Evolutionary conservation across 257 asterid genomes (phyloP).

Genomic region (Voacanga thouarsii): DNA sequence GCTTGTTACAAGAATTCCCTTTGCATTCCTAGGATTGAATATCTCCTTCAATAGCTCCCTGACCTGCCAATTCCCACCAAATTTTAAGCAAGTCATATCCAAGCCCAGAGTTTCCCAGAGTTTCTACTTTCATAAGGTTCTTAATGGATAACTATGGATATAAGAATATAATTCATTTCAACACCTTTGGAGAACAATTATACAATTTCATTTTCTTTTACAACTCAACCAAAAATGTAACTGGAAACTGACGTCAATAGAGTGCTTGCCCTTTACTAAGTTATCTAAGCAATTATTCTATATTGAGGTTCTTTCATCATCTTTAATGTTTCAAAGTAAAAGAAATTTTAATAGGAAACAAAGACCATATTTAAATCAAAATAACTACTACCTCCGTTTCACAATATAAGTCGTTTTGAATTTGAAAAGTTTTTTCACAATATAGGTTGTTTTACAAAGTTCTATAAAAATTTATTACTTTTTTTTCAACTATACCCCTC

Average conservation of each 20-base stretch:
- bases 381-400: no score
- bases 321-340: not conserved
- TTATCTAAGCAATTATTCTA: not conserved
- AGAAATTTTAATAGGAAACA: not conserved
- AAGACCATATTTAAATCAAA: not conserved
- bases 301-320: not conserved
- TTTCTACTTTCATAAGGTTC: conserved; percentile 22
- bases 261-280: not conserved
- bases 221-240: not conserved
- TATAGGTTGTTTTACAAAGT: no score
- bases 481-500: no score
- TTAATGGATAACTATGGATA: conserved; percentile 17
- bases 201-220: not conserved
- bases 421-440: no score
- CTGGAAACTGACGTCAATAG: not conserved
- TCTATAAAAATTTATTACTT: no score
- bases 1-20: conserved; percentile 30
- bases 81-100: conserved; percentile 34
- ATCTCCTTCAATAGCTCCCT: conserved; percentile 58
- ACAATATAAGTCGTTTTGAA: no score
- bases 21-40: conserved; percentile 32
- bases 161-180: not conserved
- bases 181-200: not conserved
- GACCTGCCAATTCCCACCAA: conserved; percentile 71
- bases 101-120: conserved; percentile 28